A percentile compares a stretch with the other conserved stretches of the same genome.
Conservation (phyloP, 768 basidiomycete genomes). For the Filobasidium floriforme region DNA sequence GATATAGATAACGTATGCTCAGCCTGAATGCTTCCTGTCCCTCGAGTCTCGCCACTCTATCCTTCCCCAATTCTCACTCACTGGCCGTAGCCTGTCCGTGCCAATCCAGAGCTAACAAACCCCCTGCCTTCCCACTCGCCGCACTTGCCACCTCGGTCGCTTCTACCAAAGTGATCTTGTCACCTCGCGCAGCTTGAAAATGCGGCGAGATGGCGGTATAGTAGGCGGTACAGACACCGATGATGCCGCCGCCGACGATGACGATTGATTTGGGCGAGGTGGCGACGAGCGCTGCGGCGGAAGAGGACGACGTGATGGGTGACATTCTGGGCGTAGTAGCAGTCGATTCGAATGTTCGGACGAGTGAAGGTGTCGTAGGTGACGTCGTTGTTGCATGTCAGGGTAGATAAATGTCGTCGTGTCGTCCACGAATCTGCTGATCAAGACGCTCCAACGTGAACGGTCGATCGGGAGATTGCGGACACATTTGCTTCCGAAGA, state of each 20-base stretch:
- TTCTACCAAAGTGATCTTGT: constrained; percentile 60
- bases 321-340: not conserved
- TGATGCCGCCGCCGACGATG: constrained; percentile 78
- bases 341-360: not conserved
- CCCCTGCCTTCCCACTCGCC: constrained; percentile 41
- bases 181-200: constrained; percentile 32
- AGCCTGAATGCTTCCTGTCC: not conserved
- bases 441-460: too few species aligned
- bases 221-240: constrained; percentile 76
- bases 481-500: not conserved
- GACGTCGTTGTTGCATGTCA: too few species aligned
- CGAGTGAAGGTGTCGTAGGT: too few species aligned
- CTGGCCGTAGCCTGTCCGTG: constrained; percentile 47
- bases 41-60: not conserved
- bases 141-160: constrained; percentile 64
- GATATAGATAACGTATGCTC: not conserved
- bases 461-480: not conserved
- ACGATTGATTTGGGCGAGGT: constrained; percentile 49
- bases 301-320: not conserved
- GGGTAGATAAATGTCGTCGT: too few species aligned
- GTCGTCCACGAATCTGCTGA: too few species aligned
- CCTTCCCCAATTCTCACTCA: not conserved
- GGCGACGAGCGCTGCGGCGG: too few species aligned
- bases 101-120: constrained; percentile 71
- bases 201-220: constrained; percentile 53